Percentiles rank a stretch among this genome's conserved stretches.
These are phyloP conservation scores for Panicum hallii DNA, from an alignment of 202 grass and related monocot genomes.

Conservation along the genomic window DNA sequence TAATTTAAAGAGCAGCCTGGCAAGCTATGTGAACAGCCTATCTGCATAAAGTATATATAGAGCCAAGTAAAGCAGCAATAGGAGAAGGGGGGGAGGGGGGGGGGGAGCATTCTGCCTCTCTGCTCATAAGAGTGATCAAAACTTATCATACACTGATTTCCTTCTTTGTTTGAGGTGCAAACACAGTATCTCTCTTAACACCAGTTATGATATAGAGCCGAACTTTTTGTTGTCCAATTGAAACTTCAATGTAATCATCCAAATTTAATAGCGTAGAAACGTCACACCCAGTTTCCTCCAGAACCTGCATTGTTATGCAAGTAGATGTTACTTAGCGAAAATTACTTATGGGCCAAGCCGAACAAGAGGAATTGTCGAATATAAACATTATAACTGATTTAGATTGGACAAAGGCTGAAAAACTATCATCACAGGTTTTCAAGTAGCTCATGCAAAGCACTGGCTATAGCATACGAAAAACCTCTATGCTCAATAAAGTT, in stretches of 20 bases:
- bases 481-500: background rate
- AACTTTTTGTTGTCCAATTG: conserved; percentile 88
- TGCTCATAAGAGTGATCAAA: conserved; percentile 8
- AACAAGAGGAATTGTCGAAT: background rate
- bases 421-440: conserved; percentile 21
- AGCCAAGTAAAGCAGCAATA: background rate
- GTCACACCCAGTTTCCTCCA: conserved; percentile 98
- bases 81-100: background rate
- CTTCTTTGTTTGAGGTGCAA: conserved; percentile 96
- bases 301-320: conserved; percentile 62
- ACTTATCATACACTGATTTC: conserved; percentile 88
- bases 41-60: background rate
- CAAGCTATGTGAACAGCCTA: background rate
- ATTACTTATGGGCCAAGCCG: conserved; percentile 5
- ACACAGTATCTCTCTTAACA: conserved; percentile 82
- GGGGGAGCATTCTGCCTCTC: background rate
- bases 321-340: conserved; percentile 14
- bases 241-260: conserved; percentile 87
- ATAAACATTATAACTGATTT: conserved; percentile 21
- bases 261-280: conserved; percentile 78
- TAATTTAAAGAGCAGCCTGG: background rate
- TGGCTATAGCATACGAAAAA: background rate
- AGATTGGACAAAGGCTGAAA: conserved; percentile 23
- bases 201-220: conserved; percentile 89
- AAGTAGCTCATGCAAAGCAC: conserved; percentile 2